A percentile compares a stretch with the other conserved stretches of the same genome.
Evolutionary conservation across 2,329 filamentous ascomycete species (phyloP).

Genomic region (Stachybotrys elegans): DNA sequence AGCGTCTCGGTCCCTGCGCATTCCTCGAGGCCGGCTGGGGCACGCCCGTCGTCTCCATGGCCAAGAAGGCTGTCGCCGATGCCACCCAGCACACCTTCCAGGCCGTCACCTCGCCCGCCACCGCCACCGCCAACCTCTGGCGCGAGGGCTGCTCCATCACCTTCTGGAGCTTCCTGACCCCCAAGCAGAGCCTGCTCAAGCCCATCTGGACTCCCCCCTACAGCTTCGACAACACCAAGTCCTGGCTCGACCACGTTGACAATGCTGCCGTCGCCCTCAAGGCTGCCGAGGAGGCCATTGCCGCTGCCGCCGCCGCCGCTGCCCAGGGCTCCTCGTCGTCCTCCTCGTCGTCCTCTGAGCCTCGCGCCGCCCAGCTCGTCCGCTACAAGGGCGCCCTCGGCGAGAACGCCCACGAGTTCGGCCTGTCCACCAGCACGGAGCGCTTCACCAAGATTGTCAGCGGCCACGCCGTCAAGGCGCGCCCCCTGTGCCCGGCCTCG

Average conservation of each 20-base stretch:
- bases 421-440: background rate
- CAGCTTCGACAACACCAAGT: slow-evolving; percentile 10
- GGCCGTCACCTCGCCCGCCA: slow-evolving; percentile 3
- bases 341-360: too few relatives aligned
- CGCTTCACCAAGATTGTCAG: slow-evolving; percentile 8
- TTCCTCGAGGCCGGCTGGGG: slow-evolving; percentile 12
- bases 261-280: slow-evolving; percentile 5
- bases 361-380: slow-evolving; percentile 3
- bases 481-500: slow-evolving; percentile 15
- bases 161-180: slow-evolving; percentile 11
- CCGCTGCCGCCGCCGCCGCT: background rate
- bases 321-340: background rate
- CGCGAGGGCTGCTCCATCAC: slow-evolving; percentile 7
- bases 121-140: slow-evolving; percentile 8
- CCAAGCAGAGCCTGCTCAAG: slow-evolving; percentile 5
- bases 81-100: slow-evolving; percentile 8
- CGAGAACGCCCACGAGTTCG: background rate
- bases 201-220: slow-evolving; percentile 13
- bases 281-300: background rate
- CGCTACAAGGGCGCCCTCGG: slow-evolving; percentile 5
- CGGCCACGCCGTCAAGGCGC: slow-evolving; percentile 11
- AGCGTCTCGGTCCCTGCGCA: slow-evolving; percentile 6
- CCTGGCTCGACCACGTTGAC: slow-evolving; percentile 13
- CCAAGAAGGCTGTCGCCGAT: slow-evolving; percentile 9
- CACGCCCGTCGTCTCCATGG: slow-evolving; percentile 11